Conservation (phyloP, 805 yeast species). For the Debaryomyces castellii region DNA sequence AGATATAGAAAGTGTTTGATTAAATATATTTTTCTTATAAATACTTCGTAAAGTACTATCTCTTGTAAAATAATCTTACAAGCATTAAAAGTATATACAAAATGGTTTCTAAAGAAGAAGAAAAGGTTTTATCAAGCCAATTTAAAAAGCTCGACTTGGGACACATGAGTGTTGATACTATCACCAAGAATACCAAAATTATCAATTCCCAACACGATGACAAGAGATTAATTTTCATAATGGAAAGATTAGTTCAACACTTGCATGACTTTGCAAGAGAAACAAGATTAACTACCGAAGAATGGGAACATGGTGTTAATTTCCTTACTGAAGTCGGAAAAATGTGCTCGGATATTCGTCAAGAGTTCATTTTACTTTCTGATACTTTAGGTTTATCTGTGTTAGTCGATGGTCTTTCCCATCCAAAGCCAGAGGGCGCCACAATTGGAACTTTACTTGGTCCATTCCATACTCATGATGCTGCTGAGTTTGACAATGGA, state of each 20-base stretch:
- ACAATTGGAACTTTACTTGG: constrained; percentile 21
- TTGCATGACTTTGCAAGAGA: constrained; percentile 21
- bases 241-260: constrained; percentile 15
- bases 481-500: constrained; percentile 15
- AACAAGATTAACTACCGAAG: constrained; percentile 18
- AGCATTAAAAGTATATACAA: background rate
- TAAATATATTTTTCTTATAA: background rate
- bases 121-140: background rate
- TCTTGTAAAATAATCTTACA: background rate
- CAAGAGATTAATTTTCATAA: constrained; percentile 8
- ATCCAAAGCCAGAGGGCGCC: constrained; percentile 20
- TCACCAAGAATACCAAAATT: constrained; percentile 18
- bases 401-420: constrained; percentile 18
- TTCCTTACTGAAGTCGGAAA: constrained; percentile 18
- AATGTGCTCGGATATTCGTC: constrained; percentile 19
- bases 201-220: constrained; percentile 15
- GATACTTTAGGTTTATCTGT: constrained; percentile 20
- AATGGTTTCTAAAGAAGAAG: background rate
- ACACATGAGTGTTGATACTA: constrained; percentile 16
- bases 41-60: background rate
- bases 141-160: background rate
- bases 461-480: constrained; percentile 24
- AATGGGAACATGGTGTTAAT: constrained; percentile 18
- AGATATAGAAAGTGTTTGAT: background rate
- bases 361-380: constrained; percentile 18